A percentile compares a stretch with the other conserved stretches of the same genome.
These are phyloP conservation scores for Leccinum fibrillosum DNA, from an alignment of 768 basidiomycete species.

Conservation along the genomic window DNA sequence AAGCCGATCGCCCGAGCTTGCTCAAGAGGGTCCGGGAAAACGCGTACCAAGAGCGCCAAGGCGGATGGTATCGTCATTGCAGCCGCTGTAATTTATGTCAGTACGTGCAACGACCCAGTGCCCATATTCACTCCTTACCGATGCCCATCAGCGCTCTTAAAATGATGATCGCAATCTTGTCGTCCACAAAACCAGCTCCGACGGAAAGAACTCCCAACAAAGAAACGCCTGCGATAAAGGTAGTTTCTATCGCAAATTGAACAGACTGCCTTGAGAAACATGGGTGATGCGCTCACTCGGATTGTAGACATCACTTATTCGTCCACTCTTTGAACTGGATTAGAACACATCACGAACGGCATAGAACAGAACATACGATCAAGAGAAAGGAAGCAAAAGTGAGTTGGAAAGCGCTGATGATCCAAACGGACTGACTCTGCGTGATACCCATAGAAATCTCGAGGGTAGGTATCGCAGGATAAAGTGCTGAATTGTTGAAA, in stretches of 20 bases:
- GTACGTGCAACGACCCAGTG: neutral
- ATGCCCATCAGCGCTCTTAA: conserved; percentile 52
- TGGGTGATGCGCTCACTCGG: conserved; percentile 28
- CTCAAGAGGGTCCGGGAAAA: conserved; percentile 45
- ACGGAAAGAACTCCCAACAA: conserved; percentile 43
- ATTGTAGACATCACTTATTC: conserved; percentile 24
- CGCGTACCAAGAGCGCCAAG: conserved; percentile 44
- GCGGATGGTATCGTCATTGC: conserved; percentile 52
- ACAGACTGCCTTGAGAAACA: conserved; percentile 18
- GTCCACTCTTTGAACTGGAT: conserved; percentile 17
- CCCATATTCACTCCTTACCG: conserved; percentile 14
- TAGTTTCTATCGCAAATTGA: conserved; percentile 35
- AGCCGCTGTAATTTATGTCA: conserved; percentile 33
- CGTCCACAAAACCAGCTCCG: conserved; percentile 42
- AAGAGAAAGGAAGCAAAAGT: conserved; percentile 43
- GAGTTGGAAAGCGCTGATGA: conserved; percentile 43
- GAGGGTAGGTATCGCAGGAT: conserved; percentile 39
- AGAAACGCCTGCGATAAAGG: conserved; percentile 41
- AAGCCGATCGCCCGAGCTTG: conserved; percentile 49
- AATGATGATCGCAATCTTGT: conserved; percentile 47
- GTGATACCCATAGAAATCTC: conserved; percentile 19
- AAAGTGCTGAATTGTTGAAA: conserved; percentile 41
- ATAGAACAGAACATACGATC: conserved; percentile 13
- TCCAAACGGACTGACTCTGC: conserved; percentile 36
- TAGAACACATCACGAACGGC: neutral